phyloP scores from a whole-genome alignment of 805 yeast species.

The Kuraishia borneana region DNA sequence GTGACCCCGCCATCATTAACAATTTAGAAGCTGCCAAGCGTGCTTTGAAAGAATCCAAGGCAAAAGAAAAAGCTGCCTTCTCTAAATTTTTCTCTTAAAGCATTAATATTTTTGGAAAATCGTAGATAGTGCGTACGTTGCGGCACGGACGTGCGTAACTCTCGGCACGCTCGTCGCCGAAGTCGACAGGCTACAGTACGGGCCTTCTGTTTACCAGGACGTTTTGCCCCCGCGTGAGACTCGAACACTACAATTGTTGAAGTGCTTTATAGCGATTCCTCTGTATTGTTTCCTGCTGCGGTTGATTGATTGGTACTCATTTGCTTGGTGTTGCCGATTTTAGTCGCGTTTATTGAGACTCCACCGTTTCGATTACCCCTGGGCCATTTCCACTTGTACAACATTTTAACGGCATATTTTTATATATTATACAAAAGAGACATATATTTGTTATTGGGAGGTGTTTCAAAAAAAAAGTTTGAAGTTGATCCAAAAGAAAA shows the following conservation, averaged over 20 bases:
- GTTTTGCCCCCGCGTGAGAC: neutral
- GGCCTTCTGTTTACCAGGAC: neutral
- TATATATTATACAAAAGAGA: slow-evolving; percentile 1
- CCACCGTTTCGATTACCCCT: slow-evolving; percentile 1
- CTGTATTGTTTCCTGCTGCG: neutral
- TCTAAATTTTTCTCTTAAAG: slow-evolving; percentile 46
- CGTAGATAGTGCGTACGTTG: neutral
- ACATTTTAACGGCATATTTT: neutral
- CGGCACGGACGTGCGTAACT: slow-evolving; percentile 1
- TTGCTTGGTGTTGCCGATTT: slow-evolving; percentile 11
- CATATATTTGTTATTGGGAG: slow-evolving; percentile 1
- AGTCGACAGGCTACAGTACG: neutral
- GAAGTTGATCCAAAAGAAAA: slow-evolving; percentile 3
- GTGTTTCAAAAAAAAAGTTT: slow-evolving; percentile 2
- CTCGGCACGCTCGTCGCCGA: neutral
- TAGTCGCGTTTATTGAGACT: neutral
- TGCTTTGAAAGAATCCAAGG: slow-evolving; percentile 38
- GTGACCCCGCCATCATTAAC: slow-evolving; percentile 59
- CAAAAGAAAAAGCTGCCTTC: slow-evolving; percentile 65
- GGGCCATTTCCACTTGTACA: neutral
- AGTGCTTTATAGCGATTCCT: neutral
- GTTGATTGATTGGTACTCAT: slow-evolving; percentile 9
- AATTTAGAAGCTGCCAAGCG: slow-evolving; percentile 52
- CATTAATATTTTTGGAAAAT: too few species aligned
- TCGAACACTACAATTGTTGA: neutral